These are phyloP conservation scores for Neocallimastix lanati DNA, from an alignment of 192 early-diverging fungal genomes.

Conservation along the genomic window DNA sequence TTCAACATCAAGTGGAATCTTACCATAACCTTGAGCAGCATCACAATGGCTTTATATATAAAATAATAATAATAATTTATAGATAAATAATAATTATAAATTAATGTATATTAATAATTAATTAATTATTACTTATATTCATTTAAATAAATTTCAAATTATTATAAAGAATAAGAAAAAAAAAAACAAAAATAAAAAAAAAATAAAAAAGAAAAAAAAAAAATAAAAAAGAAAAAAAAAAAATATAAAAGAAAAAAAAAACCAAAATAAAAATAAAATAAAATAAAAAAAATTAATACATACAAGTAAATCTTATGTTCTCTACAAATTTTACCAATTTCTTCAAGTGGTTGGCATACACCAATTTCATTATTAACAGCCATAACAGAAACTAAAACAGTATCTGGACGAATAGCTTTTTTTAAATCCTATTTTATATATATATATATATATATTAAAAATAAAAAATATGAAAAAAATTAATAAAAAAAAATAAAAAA, in stretches of 20 bases:
- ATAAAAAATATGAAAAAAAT: too few relatives aligned
- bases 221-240: too few relatives aligned
- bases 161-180: too few relatives aligned
- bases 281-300: neutral
- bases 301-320: conserved; percentile 71
- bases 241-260: too few relatives aligned
- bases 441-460: conserved; percentile 4
- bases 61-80: neutral
- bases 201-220: too few relatives aligned
- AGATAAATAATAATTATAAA: too few relatives aligned
- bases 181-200: too few relatives aligned
- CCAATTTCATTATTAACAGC: conserved; percentile 98
- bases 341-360: conserved; percentile 77
- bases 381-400: conserved; percentile 85
- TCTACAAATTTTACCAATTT: conserved; percentile 73
- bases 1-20: conserved; percentile 83
- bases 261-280: too few relatives aligned
- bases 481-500: too few relatives aligned
- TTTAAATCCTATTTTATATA: conserved; percentile 26
- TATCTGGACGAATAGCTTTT: conserved; percentile 74
- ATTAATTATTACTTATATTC: too few relatives aligned
- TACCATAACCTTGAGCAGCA: conserved; percentile 89
- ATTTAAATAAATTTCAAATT: too few relatives aligned
- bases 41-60: conserved; percentile 37
- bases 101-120: too few relatives aligned